Conservation (phyloP, 495 filamentous ascomycete genomes). For the Penicillium angulare region DNA sequence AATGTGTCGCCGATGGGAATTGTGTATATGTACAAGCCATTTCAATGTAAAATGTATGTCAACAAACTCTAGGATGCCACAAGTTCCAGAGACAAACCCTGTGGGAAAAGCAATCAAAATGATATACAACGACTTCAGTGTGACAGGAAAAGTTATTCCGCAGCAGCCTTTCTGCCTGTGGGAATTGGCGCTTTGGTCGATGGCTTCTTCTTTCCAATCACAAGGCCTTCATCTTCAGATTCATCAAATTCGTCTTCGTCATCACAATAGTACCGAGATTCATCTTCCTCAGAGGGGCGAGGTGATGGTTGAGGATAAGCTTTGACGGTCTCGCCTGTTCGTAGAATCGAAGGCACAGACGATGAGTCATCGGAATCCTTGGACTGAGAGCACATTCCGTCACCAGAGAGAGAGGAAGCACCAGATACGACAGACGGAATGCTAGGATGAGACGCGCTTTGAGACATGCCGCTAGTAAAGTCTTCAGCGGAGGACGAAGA, state of each 20-base stretch:
- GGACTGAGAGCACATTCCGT: conserved; percentile 21
- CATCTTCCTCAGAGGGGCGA: conserved; percentile 37
- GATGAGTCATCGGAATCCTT: conserved; percentile 31
- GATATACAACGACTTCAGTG: conserved; percentile 27
- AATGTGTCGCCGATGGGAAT: conserved; percentile 6
- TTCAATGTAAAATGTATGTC: conserved; percentile 27
- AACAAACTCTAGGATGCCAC: conserved; percentile 23
- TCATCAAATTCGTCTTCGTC: conserved; percentile 47
- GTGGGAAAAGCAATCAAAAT: conserved; percentile 9
- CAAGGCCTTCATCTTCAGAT: conserved; percentile 51
- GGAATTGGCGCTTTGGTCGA: conserved; percentile 20
- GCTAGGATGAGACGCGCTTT: conserved; percentile 70
- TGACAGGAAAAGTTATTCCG: not conserved
- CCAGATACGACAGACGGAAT: conserved; percentile 74
- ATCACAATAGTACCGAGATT: conserved; percentile 44
- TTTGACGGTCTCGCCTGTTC: conserved; percentile 47
- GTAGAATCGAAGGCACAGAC: conserved; percentile 42
- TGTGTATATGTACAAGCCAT: conserved; percentile 30
- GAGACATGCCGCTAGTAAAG: conserved; percentile 56
- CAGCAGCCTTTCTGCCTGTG: not conserved
- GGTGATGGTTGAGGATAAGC: conserved; percentile 20
- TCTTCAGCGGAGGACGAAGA: conserved; percentile 51
- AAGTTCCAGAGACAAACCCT: conserved; percentile 12
- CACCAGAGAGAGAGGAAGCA: conserved; percentile 75
- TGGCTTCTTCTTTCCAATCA: conserved; percentile 43